Base-by-base conservation (phyloP, 2,329 filamentous ascomycete species). In the Penicillium sp. region DNA sequence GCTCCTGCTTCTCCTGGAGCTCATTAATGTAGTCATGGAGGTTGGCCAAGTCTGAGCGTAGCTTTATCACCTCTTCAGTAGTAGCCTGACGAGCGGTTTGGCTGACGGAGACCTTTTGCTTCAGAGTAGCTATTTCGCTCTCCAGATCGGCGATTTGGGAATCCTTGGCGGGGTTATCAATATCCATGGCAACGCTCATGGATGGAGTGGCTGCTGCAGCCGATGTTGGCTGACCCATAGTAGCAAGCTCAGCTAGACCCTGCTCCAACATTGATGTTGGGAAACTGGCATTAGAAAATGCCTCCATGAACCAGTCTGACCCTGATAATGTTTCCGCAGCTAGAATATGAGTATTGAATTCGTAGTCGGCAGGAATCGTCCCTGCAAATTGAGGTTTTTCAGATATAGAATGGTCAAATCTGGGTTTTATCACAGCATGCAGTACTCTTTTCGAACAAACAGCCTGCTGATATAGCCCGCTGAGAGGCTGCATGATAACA, bases 391-490 rank as follows among this genome's bases (percentile, higher is more conserved):
- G 71, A 8, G 71, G 68, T n/a, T 70, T 69, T 59, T 77, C 75
- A 3, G 74, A 71, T 35, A 81, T 70, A 8, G 75, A 70, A 66
- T 72, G 73, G 63, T 79, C 79, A 64, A 80, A 79, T 64, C 78
- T 77, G n/a, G 94, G 94, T 80, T 97, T 97, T 63, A 94, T 84
- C 26, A 97, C 84, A 1, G 84, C 85, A 56, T 82, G 79, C 23
- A 85, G 77, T 17, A 85, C 81, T 67, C 86, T 84, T 19, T 83
- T 84, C 71, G 70, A 69, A 52, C 64, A 66, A 41, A 69, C 65
- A 26, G 63, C 70, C 46, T 67, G 72, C 66, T 66, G 73, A 30
- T 78, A 74, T 69, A 83, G 82, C 63, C 80, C 79, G 75, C 77
- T 82, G 0, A 91, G 88, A 9, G 88, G 84, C 30, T 92, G 81